These are phyloP conservation scores for Hansfordia pulvinata DNA, from an alignment of 2,329 filamentous ascomycete genomes.

Conservation along the genomic window DNA sequence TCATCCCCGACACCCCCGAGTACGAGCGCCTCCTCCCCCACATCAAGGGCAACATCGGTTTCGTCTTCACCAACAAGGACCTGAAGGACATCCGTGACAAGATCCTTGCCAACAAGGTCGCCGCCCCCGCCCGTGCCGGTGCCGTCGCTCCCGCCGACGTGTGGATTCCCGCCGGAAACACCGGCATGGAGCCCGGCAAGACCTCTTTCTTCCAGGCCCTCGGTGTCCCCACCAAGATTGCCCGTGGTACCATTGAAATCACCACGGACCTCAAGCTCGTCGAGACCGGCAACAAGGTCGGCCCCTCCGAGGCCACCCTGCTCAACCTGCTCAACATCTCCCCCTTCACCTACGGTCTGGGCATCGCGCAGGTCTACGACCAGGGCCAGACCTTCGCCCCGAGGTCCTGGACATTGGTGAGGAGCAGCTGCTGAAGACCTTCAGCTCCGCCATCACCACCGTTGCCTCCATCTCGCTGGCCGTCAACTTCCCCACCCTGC, in stretches of 20 bases:
- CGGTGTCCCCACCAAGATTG: constrained; percentile 99
- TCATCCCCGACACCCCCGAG: constrained; percentile 81
- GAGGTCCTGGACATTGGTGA: constrained; percentile 87
- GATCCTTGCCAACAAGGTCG: constrained; percentile 94
- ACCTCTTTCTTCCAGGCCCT: constrained; percentile 99
- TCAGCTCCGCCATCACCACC: constrained; percentile 70
- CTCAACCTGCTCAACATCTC: constrained; percentile 99
- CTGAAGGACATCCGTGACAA: constrained; percentile 87
- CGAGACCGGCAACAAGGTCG: constrained; percentile 85
- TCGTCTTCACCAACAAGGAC: constrained; percentile 98
- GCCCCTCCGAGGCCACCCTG: constrained; percentile 94
- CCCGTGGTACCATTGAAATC: constrained; percentile 99
- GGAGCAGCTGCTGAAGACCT: constrained; percentile 77
- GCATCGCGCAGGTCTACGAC: constrained; percentile 93
- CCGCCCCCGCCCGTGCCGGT: constrained; percentile 94
- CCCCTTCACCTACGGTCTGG: constrained; percentile 98
- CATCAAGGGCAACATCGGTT: constrained; percentile 96
- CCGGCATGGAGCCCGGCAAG: constrained; percentile 99
- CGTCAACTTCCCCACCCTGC: constrained; percentile 87
- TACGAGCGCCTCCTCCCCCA: constrained; percentile 95
- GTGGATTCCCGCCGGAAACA: constrained; percentile 95
- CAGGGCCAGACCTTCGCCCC: constrained; percentile 83
- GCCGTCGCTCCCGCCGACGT: constrained; percentile 89
- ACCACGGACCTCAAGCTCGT: constrained; percentile 96
- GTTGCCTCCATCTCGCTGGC: constrained; percentile 88